Evolutionary conservation across 2,329 filamentous ascomycete species (phyloP).

Genomic region (Drechmeria coniospora): DNA sequence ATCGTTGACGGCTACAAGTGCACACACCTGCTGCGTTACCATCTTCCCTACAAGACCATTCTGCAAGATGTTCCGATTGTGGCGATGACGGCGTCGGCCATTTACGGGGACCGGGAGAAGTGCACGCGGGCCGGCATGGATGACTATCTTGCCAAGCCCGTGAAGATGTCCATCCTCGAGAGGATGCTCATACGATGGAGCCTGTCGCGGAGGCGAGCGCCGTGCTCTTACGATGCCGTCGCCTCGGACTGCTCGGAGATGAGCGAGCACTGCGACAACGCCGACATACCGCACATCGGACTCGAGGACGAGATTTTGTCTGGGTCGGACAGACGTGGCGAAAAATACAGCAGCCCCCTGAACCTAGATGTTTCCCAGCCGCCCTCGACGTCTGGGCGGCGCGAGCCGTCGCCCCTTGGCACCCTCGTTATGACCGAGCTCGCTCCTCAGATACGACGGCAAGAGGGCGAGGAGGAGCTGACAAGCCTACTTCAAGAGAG

Average conservation of each 20-base stretch:
- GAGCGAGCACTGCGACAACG: constrained; percentile 25
- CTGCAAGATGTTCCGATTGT: constrained; percentile 54
- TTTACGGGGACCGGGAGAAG: constrained; percentile 62
- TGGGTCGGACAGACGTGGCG: constrained; percentile 9
- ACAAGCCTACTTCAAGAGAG: constrained; percentile 28
- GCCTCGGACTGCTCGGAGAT: constrained; percentile 30
- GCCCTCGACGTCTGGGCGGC: constrained; percentile 18
- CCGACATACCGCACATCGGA: constrained; percentile 23
- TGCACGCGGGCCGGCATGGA: constrained; percentile 63
- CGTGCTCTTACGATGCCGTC: constrained; percentile 11
- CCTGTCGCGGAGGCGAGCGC: constrained; percentile 15
- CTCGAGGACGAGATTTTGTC: constrained; percentile 12
- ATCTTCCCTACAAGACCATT: constrained; percentile 45
- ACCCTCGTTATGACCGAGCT: constrained; percentile 15
- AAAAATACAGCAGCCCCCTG: constrained; percentile 15
- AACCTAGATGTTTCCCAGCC: constrained; percentile 31
- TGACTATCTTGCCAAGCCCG: constrained; percentile 59
- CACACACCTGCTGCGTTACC: constrained; percentile 56
- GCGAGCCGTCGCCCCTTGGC: constrained; percentile 28
- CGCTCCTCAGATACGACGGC: constrained; percentile 16
- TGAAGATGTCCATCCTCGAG: constrained; percentile 52
- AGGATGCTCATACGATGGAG: constrained; percentile 59
- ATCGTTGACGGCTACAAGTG: constrained; percentile 66
- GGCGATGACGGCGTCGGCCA: constrained; percentile 69
- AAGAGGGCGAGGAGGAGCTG: constrained; percentile 24